Evolutionary conservation across 139 green algal genomes (phyloP).

Genomic region (Chlamydomonas applanata): DNA sequence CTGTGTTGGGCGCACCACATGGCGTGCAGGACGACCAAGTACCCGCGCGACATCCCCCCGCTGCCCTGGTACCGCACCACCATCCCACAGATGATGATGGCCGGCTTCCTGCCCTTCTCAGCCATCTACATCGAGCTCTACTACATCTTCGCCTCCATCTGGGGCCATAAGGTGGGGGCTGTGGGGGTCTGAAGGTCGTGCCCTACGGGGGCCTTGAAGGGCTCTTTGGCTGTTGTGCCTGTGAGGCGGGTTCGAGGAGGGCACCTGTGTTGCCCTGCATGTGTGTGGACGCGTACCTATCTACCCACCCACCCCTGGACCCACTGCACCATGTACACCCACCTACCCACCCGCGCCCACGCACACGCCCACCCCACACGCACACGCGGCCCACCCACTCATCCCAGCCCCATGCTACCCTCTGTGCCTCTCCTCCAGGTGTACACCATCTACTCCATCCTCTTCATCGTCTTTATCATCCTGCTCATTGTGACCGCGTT

Average conservation of each 20-base stretch:
- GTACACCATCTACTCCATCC: conserved; percentile 94
- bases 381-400: background rate
- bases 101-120: conserved; percentile 93
- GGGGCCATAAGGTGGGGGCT: conserved; percentile 90
- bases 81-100: conserved; percentile 89
- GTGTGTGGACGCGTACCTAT: no score
- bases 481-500: conserved; percentile 92
- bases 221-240: no score
- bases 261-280: no score
- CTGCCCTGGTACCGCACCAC: conserved; percentile 88
- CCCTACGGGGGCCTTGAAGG: background rate
- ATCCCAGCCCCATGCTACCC: background rate
- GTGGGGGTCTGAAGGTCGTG: background rate
- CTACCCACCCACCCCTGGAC: no score
- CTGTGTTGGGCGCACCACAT: no score
- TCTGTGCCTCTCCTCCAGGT: conserved; percentile 33
- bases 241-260: no score
- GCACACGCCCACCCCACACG: no score
- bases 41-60: conserved; percentile 75
- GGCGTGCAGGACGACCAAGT: conserved; percentile 82
- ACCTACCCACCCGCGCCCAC: no score
- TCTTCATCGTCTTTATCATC: conserved; percentile 94
- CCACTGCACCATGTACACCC: no score
- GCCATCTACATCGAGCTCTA: conserved; percentile 99
- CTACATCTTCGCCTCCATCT: conserved; percentile 96